Conservation (phyloP, 2,329 filamentous ascomycete genomes). For the Pyrenochaeta sp. region DNA sequence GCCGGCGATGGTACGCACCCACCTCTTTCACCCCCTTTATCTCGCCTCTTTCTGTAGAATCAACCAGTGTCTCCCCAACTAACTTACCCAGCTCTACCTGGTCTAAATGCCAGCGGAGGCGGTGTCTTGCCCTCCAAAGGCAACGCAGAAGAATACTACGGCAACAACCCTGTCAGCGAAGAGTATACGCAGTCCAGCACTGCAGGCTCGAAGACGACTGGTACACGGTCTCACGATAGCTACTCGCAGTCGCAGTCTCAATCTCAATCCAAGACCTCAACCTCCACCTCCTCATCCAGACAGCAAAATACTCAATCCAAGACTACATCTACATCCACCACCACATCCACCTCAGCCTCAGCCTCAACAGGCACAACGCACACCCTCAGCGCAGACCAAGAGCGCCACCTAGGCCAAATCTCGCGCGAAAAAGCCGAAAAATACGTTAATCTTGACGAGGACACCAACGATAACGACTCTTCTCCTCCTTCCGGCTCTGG, state of each 20-base stretch:
- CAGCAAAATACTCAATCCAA: no score
- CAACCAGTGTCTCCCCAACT: background rate
- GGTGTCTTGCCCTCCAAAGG: no score
- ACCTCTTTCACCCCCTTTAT: background rate
- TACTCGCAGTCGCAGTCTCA: no score
- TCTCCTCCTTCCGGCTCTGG: conserved; percentile 1
- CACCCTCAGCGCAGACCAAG: background rate
- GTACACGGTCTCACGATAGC: no score
- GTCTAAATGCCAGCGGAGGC: conserved; percentile 8
- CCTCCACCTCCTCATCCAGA: no score
- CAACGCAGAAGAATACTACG: no score
- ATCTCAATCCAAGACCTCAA: no score
- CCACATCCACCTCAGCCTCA: background rate
- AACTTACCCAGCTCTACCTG: conserved; percentile 12
- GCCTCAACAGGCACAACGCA: conserved; percentile 1
- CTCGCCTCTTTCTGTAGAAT: no score
- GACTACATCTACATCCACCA: conserved; percentile 9
- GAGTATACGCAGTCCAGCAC: no score
- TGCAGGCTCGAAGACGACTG: no score
- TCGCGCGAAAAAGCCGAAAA: conserved; percentile 10
- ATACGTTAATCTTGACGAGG: conserved; percentile 13
- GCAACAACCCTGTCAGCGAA: no score
- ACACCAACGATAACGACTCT: conserved; percentile 11
- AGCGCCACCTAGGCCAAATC: conserved; percentile 4
- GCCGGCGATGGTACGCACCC: conserved; percentile 43